A percentile compares a stretch with the other conserved stretches of the same genome.
Evolutionary conservation across 2,329 filamentous ascomycete genomes (phyloP).

Genomic region (Ceratocystis ficicola): DNA sequence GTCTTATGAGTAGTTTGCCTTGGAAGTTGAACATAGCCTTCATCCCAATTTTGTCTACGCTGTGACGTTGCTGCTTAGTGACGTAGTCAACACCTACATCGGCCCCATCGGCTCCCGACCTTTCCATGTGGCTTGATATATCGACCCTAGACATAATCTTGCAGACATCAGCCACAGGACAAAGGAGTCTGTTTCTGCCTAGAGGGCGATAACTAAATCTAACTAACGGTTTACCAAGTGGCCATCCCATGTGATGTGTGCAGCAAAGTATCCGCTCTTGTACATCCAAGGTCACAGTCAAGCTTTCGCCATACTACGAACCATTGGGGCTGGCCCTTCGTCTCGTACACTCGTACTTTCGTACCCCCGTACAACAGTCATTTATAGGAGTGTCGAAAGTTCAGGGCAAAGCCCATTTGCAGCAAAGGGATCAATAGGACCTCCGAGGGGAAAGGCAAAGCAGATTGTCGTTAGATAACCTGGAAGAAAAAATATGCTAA

Average conservation of each 20-base stretch:
- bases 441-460: neutral
- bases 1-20: neutral
- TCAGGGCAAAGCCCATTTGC: neutral
- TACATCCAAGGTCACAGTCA: neutral
- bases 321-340: neutral
- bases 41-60: neutral
- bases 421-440: constrained; percentile 5
- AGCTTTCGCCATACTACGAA: neutral
- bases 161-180: too few species aligned
- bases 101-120: neutral
- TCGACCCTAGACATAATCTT: neutral
- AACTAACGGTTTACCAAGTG: neutral
- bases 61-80: neutral
- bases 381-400: neutral
- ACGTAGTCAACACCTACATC: neutral
- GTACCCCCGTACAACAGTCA: too few species aligned
- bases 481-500: neutral
- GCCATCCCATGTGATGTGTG: neutral
- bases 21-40: neutral
- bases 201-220: too few species aligned
- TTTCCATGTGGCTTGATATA: neutral
- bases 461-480: too few species aligned
- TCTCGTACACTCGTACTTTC: neutral
- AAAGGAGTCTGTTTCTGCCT: too few species aligned
- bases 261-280: neutral